These are phyloP conservation scores for Cercospora sesami DNA, from an alignment of 2,329 filamentous ascomycete genomes.

Conservation along the genomic window DNA sequence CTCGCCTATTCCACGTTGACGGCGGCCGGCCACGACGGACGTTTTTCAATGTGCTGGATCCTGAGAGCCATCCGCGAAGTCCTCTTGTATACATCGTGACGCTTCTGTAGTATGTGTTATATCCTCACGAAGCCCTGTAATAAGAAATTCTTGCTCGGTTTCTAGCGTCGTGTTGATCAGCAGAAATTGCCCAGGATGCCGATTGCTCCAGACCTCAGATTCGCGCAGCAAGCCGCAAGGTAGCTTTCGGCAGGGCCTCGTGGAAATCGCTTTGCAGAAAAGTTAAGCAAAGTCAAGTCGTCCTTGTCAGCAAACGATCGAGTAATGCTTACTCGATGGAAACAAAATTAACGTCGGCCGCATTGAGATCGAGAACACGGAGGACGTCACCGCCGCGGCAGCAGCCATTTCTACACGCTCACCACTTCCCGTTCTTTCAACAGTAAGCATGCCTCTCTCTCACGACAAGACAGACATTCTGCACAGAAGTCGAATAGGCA, in stretches of 20 bases:
- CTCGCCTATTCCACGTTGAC: neutral
- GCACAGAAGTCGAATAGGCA: neutral
- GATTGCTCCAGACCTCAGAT: slow-evolving; percentile 2
- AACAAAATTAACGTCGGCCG: slow-evolving; percentile 11
- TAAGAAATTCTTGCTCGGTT: neutral
- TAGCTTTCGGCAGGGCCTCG: neutral
- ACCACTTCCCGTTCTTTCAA: neutral
- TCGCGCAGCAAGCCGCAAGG: neutral
- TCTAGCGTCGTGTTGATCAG: neutral
- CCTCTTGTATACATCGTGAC: neutral
- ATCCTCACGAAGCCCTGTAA: neutral
- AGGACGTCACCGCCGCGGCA: neutral
- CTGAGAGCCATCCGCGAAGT: neutral
- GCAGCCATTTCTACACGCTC: neutral
- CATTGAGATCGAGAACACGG: neutral
- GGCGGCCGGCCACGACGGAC: neutral
- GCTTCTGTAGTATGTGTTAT: neutral
- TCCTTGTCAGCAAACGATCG: slow-evolving; percentile 17
- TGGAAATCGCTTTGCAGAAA: slow-evolving; percentile 2
- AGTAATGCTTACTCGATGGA: slow-evolving; percentile 29
- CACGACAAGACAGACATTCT: neutral
- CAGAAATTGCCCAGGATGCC: neutral
- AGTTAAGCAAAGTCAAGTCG: neutral
- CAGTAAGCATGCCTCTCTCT: neutral
- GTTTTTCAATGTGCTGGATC: neutral